Conservation (phyloP, 2,329 filamentous ascomycete species). For the Arthroderma sp. region DNA sequence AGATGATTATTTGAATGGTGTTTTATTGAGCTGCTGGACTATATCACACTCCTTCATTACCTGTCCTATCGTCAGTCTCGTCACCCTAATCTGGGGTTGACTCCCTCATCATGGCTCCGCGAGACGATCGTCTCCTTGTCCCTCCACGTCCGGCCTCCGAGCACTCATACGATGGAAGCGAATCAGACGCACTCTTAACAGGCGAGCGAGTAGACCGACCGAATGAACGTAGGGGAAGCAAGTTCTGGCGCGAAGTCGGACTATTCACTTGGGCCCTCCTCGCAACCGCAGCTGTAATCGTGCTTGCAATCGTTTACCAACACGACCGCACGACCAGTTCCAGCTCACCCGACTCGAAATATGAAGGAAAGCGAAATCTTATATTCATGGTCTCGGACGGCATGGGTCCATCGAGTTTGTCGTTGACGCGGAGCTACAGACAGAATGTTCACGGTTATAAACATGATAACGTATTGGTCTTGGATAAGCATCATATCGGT, state of each 20-base stretch:
- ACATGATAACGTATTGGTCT: constrained; percentile 57
- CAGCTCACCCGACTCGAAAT: constrained; percentile 24
- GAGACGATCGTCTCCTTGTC: constrained; percentile 41
- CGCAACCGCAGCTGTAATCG: constrained; percentile 63
- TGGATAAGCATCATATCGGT: constrained; percentile 85
- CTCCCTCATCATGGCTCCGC: constrained; percentile 17
- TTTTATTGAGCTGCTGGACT: too few species aligned
- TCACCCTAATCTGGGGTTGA: too few species aligned
- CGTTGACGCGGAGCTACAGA: constrained; percentile 72
- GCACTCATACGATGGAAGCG: constrained; percentile 42
- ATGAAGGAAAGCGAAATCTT: constrained; percentile 68
- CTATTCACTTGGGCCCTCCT: constrained; percentile 72
- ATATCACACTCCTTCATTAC: too few species aligned
- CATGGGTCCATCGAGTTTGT: constrained; percentile 88
- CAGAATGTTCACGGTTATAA: constrained; percentile 65
- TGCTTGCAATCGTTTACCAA: constrained; percentile 72
- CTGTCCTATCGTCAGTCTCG: too few species aligned
- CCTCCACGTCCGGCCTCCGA: constrained; percentile 41
- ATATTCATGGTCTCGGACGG: constrained; percentile 99
- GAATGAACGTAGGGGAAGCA: constrained; percentile 30
- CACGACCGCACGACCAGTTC: constrained; percentile 27
- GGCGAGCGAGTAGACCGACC: constrained; percentile 34
- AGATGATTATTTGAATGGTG: too few species aligned
- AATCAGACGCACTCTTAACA: constrained; percentile 50
- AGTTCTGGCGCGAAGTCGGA: constrained; percentile 58